Percentiles rank a stretch among this genome's conserved stretches.
These are phyloP conservation scores for Coniochaeta sp. DNA, from an alignment of 2,329 filamentous ascomycete species.

Conservation along the genomic window DNA sequence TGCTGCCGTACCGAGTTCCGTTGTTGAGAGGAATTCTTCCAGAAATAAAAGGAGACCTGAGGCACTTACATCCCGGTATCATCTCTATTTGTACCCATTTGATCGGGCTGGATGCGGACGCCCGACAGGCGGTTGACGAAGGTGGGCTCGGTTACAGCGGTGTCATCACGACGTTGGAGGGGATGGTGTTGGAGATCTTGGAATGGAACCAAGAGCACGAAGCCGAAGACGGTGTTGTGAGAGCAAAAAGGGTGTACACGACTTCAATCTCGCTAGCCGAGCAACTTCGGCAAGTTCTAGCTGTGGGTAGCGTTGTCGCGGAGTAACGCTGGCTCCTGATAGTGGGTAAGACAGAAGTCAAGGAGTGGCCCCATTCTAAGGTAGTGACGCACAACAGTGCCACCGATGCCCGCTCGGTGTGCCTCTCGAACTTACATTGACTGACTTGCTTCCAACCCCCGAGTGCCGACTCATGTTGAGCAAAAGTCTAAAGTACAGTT, in stretches of 20 bases:
- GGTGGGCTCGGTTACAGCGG: conserved; percentile 34
- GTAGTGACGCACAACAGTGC: no score
- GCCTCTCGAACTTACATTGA: no score
- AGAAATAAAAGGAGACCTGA: conserved; percentile 19
- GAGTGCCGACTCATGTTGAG: no score
- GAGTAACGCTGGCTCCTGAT: no score
- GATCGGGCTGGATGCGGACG: conserved; percentile 28
- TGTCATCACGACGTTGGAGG: conserved; percentile 30
- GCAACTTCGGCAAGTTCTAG: no score
- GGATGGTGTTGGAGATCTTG: conserved; percentile 29
- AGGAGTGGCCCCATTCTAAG: no score
- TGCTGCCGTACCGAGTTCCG: conserved; percentile 15
- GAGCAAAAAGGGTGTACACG: conserved; percentile 27
- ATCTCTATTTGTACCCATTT: conserved; percentile 27
- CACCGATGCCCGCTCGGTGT: no score
- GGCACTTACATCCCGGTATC: conserved; percentile 30
- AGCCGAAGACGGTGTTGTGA: no score
- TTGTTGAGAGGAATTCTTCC: conserved; percentile 12
- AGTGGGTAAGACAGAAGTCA: no score
- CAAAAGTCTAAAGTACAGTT: no score
- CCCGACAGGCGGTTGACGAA: conserved; percentile 26
- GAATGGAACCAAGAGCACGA: conserved; percentile 30
- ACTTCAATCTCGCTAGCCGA: conserved; percentile 31
- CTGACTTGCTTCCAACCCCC: no score
- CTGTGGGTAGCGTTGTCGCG: no score